Base-by-base conservation (phyloP, 2,329 filamentous ascomycete genomes). In the Mycosphaerelloides madeirae region DNA sequence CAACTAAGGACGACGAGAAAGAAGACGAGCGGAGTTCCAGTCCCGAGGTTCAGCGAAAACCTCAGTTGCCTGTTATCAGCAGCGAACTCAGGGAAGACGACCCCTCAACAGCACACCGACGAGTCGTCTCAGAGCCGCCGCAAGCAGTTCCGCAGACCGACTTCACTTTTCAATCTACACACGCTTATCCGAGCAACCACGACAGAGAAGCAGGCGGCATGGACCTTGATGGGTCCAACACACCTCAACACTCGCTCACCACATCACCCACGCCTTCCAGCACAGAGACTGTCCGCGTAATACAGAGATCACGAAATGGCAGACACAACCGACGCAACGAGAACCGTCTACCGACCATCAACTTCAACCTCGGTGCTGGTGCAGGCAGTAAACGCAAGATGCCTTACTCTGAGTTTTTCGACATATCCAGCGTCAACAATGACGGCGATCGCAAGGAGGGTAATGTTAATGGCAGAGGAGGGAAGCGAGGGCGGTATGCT, bases 381-480 rank as follows among this genome's bases (percentile, higher is more conserved):
- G 79, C 83, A 7, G 85, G 85, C 1, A 76, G 80, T 55, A 91
- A 91, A 65, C 77, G 85, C 32, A 79, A 84, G 57, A 76, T 87
- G 55, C 84, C 85, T 56, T 77, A 86, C 57, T 79, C 80, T 18
- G 85, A 90, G 58, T 81, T 88, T 42, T 89, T 89, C 60, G 84
- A 87, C 58, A 70, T 85, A 6, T 79, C 80, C 41, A 80, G 79
- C 52, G 64, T 85, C 39, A 76, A 76, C 25, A 53, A 55, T 20
- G 50, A 48, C 18, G 47, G 44, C 28, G 58, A 58, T 33, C 41
- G 54, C 29, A 54, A 54, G 31, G 56, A 58, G 32, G 54, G 50
- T n/a, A 33, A 36, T 15, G 54, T 51, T 22, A 43, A 45, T 15
- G 55, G 55, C 16, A 48, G 61, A 42, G 62, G 59, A 34, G 62